These are phyloP conservation scores for Coemansia sp. DNA, from an alignment of 192 early-diverging fungal genomes.

Conservation along the genomic window DNA sequence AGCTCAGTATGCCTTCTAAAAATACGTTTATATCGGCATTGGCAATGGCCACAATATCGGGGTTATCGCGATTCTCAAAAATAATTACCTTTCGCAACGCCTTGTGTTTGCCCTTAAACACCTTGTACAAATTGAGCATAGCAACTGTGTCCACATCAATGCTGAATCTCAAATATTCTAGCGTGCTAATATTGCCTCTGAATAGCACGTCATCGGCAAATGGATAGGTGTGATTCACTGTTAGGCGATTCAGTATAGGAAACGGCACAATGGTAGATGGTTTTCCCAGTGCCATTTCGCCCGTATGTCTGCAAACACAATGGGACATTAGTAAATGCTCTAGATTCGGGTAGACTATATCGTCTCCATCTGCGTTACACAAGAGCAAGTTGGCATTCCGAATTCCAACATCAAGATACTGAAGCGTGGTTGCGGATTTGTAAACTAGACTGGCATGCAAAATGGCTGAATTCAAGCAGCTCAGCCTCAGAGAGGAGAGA, in stretches of 20 bases:
- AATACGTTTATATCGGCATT: no score
- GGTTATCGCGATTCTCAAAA: no score
- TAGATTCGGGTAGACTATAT: not conserved
- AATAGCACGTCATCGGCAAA: conserved; percentile 11
- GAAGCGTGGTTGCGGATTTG: not conserved
- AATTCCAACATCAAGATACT: not conserved
- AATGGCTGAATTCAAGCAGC: not conserved
- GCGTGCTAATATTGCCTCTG: not conserved
- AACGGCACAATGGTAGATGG: not conserved
- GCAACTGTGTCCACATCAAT: not conserved
- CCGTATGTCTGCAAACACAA: no score
- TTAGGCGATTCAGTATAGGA: not conserved
- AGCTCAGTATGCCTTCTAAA: no score
- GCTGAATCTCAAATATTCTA: not conserved
- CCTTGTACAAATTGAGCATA: not conserved
- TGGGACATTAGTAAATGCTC: no score
- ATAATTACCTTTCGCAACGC: not conserved
- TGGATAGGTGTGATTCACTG: not conserved
- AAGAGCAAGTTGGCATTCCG: not conserved
- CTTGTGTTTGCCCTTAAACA: not conserved
- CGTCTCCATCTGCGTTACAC: not conserved
- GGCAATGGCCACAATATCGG: no score
- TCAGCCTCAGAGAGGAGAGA: no score
- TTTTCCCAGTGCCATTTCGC: not conserved
- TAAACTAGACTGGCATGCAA: not conserved